Evolutionary conservation across 2,329 filamentous ascomycete species (phyloP), one percentile per base, ranked within the genome.

Genomic region (Epichloe glyceriae): DNA sequence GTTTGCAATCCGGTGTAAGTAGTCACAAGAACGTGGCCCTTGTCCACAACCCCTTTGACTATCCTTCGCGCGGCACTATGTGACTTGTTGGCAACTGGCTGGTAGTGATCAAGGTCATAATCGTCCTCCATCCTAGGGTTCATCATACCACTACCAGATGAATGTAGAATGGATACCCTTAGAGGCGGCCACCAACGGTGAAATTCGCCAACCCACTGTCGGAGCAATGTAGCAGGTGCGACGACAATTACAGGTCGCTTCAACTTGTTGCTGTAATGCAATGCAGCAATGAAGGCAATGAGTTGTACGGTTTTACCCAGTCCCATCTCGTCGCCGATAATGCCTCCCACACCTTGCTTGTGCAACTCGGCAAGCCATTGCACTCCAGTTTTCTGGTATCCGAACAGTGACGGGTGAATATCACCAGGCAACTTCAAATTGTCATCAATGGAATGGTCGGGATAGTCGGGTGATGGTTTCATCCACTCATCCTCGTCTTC

Each of bases 121-220:
- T 72, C 67, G 58, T 79, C 67, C 66, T 81, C 69, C 61, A 80
- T 64, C 66, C 82, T 70, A n/a, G 94, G 73, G 56, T 95, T 89
- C 49, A 96, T 72, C 91, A 98, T 97, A 17, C 93, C 94, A 64
- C 89, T 97, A 3, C 93, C 93, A 4, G 93, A 96, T 1, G 88
- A 88, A 64, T 98, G 93, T 46, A 98, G 67, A 54, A 98, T 97
- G 0, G 90, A 95, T 5, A 98, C 93, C 41, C 94, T 80, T 34
- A 98, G 73, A n/a, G 93, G 85, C n/a, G 93, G 93, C 94, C 94
- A 98, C 94, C 94, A 98, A 12, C 85, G 82, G 67, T 98, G 94
- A 59, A 98, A 97, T 62, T 98, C 93, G 56, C 94, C 95, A 12
- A 96, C 93, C 93, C 93, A 98, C 64, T 98, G 93, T 54, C 88